Evolutionary conservation across 2,329 filamentous ascomycete genomes (phyloP), one percentile per base, ranked within the genome.

Genomic region (Cladosporium austrohemisphaericum): DNA sequence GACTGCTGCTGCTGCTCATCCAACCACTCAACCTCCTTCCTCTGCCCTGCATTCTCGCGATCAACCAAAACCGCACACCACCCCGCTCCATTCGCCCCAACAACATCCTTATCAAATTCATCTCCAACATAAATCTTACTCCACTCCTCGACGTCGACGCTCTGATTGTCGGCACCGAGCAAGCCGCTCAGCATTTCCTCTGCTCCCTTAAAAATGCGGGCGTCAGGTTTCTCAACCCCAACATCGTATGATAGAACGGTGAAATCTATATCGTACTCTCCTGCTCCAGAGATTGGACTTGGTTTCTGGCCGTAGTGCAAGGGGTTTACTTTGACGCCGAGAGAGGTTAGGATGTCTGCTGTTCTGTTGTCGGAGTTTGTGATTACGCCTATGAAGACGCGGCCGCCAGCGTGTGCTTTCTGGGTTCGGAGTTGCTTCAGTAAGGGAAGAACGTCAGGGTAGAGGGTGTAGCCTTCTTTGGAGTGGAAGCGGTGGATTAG

Each of bases 291-390:
- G 8, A 18, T 8, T 11, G 13, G 6, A 31, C 6, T 47, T 18
- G 33, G 10, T 41, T 28, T 2, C 31, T 52, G 11, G 23, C 59
- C 50, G 56, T 60, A 55, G 65, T 68, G 41, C 57, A 59, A 20
- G 0, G 70, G 66, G 45, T 69, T 71, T 2, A 83, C 68, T 2
- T 60, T 62, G 22, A 85, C 57, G 1, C 77, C 78, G 4, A 84
- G 65, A 0, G 77, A 78, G 0, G 70, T 64, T 3, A 85, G 63
- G 18, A 84, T 72, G 20, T 64, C 63, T 0, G 75, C 72, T 0
- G 83, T 76, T n/a, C 81, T 71, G 58, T 79, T 73, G 55, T 85
- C 81, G 0, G 80, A 84, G 60, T 85, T 85, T 9, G 80, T 80
- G 43, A 85, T 72, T 5, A 84, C 69, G 20, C 80, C 81, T 4